phyloP scores from a whole-genome alignment of 208 protist genomes.

The Acanthamoeba culbertsoni region DNA sequence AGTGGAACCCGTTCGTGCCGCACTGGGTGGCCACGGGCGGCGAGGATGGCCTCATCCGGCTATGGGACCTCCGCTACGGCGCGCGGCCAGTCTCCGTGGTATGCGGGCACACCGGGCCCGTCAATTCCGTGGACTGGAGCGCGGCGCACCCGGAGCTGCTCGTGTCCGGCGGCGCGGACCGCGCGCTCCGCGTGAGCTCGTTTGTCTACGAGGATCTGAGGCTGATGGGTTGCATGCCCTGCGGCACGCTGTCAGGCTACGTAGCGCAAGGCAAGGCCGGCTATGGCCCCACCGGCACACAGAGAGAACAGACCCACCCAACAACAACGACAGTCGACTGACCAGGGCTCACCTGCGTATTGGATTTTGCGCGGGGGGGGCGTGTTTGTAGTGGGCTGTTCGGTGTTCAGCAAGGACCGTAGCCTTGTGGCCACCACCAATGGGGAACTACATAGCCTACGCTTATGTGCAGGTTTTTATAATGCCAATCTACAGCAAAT shows the following conservation, averaged over 20 bases:
- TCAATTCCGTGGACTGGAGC: background rate
- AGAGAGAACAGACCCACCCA: background rate
- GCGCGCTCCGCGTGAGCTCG: background rate
- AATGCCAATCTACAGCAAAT: background rate
- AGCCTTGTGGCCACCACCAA: background rate
- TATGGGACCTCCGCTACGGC: background rate
- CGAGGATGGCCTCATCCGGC: background rate
- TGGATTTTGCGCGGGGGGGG: background rate
- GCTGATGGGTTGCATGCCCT: background rate
- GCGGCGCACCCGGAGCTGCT: background rate
- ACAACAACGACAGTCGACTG: background rate
- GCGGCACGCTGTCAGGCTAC: background rate
- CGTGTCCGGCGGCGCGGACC: background rate
- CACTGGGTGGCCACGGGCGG: conserved; percentile 3
- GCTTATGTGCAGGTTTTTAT: background rate
- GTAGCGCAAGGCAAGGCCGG: background rate
- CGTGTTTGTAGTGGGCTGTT: background rate
- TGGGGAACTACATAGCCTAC: background rate
- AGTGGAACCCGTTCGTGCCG: background rate
- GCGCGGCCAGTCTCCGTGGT: background rate
- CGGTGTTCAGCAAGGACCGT: background rate
- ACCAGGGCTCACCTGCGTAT: too few species aligned
- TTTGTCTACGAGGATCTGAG: background rate
- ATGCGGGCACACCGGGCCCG: background rate
- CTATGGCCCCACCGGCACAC: background rate